Conservation (phyloP, 805 yeast species). For the Kregervanrija pseudodelftensis region DNA sequence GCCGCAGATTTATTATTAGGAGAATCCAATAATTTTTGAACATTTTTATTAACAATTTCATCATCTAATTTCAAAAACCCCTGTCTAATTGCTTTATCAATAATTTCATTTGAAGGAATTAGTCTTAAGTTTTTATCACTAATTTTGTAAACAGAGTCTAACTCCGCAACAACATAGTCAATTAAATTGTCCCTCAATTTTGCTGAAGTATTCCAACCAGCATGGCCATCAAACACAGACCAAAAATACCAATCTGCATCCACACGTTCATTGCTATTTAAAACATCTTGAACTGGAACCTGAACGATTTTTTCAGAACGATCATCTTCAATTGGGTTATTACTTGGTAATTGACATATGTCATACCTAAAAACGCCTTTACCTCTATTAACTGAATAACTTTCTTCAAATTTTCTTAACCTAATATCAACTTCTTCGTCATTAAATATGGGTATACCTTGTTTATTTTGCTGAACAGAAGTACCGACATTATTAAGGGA, state of each 20-base stretch:
- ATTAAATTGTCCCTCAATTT: conserved; percentile 76
- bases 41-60: conserved; percentile 72
- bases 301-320: conserved; percentile 76
- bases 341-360: conserved; percentile 81
- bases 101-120: conserved; percentile 59
- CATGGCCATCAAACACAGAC: conserved; percentile 95
- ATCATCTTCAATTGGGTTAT: conserved; percentile 92
- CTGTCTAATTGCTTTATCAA: conserved; percentile 71
- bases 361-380: conserved; percentile 88
- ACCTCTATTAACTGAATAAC: conserved; percentile 72
- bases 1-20: conserved; percentile 61
- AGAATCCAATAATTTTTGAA: conserved; percentile 59
- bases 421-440: conserved; percentile 67
- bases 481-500: conserved; percentile 38
- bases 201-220: conserved; percentile 92
- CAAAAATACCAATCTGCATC: conserved; percentile 83
- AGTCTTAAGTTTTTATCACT: conserved; percentile 45
- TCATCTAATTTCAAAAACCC: conserved; percentile 83
- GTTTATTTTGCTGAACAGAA: conserved; percentile 35
- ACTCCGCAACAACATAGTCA: conserved; percentile 66
- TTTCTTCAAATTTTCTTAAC: conserved; percentile 70
- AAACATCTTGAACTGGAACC: conserved; percentile 59
- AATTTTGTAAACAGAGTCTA: conserved; percentile 58
- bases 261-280: conserved; percentile 38
- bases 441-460: conserved; percentile 48